A percentile compares a stretch with the other conserved stretches of the same genome.
These are phyloP conservation scores for Eustoma russellianum DNA, from an alignment of 257 asterid species.

Conservation along the genomic window DNA sequence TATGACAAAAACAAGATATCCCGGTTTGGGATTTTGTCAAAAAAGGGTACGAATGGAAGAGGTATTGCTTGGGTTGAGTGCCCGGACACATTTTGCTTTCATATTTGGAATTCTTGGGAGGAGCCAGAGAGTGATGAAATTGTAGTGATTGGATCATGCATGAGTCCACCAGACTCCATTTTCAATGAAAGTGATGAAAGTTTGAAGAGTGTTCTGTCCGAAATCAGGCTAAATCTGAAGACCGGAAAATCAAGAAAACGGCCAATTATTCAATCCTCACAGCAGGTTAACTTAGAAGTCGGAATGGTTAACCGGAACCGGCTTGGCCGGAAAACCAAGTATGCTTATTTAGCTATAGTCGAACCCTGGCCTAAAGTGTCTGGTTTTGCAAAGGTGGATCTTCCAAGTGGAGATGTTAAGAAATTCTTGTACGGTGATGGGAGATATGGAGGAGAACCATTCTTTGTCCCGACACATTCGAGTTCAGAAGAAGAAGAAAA, in stretches of 20 bases:
- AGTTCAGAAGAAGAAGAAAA: constrained; percentile 29
- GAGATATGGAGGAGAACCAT: constrained; percentile 63
- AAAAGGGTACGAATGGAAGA: constrained; percentile 18
- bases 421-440: constrained; percentile 38
- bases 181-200: constrained; percentile 55
- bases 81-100: constrained; percentile 53
- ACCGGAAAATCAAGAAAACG: constrained; percentile 42
- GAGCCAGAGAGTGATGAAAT: constrained; percentile 52
- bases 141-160: constrained; percentile 71
- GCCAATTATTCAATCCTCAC: constrained; percentile 19
- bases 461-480: constrained; percentile 33
- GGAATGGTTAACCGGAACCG: constrained; percentile 63
- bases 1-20: constrained; percentile 47
- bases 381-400: constrained; percentile 62
- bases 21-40: constrained; percentile 42
- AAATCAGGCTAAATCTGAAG: constrained; percentile 50
- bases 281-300: constrained; percentile 51
- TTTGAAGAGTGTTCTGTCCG: constrained; percentile 35
- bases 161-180: constrained; percentile 69
- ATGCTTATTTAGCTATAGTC: constrained; percentile 50
- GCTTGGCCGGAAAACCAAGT: constrained; percentile 51
- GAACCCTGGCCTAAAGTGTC: constrained; percentile 85
- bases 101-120: constrained; percentile 70
- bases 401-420: constrained; percentile 29
- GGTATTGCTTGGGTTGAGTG: constrained; percentile 47